Evolutionary conservation across 148 eudicot species (phyloP).

Genomic region (Cornus suecica): DNA sequence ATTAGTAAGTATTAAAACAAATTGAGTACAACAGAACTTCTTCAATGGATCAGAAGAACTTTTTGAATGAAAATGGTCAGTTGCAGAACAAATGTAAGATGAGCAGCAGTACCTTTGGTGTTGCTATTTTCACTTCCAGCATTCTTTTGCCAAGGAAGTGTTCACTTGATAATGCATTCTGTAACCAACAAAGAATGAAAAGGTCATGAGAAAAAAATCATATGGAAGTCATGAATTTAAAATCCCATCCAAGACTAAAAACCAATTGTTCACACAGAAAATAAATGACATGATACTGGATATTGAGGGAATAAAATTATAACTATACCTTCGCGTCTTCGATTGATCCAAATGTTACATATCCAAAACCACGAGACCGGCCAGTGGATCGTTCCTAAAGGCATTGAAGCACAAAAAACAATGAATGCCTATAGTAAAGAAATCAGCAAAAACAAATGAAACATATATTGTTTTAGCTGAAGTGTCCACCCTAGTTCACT

Average conservation of each 20-base stretch:
- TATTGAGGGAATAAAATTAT: not conserved
- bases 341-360: constrained; percentile 71
- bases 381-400: constrained; percentile 79
- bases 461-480: not conserved
- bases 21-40: not conserved
- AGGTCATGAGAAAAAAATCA: not conserved
- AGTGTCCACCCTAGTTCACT: not conserved
- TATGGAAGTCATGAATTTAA: not conserved
- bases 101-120: constrained; percentile 55
- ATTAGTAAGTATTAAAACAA: not conserved
- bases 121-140: constrained; percentile 89
- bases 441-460: not conserved
- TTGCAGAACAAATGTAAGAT: not conserved
- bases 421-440: constrained; percentile 1
- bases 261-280: not conserved
- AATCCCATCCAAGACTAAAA: not conserved
- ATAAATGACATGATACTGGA: not conserved
- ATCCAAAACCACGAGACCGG: constrained; percentile 98
- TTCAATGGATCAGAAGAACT: constrained; percentile 4
- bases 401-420: not conserved
- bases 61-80: not conserved
- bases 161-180: constrained; percentile 74
- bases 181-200: constrained; percentile 16
- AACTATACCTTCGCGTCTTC: constrained; percentile 85
- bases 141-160: constrained; percentile 75